Conservation (phyloP, 495 filamentous ascomycete genomes). For the Aspergillus campestris region DNA sequence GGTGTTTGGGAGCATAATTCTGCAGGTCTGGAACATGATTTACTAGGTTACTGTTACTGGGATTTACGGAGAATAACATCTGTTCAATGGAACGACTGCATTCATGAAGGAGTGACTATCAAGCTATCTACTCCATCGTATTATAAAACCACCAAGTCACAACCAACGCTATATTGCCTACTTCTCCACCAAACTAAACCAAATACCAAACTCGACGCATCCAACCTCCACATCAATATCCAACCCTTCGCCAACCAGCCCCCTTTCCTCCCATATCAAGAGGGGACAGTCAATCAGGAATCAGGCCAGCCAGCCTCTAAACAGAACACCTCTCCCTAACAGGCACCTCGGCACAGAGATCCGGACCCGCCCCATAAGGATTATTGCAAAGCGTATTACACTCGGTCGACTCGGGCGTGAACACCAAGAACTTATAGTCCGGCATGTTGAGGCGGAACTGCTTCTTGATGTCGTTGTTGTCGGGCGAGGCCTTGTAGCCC, state of each 20-base stretch:
- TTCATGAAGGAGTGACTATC: too few species aligned
- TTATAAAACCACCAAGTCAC: too few species aligned
- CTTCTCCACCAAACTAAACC: too few species aligned
- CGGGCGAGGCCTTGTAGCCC: conserved; percentile 52
- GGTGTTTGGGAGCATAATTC: conserved; percentile 8
- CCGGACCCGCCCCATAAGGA: conserved; percentile 17
- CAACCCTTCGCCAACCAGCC: not conserved
- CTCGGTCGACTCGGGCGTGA: conserved; percentile 28
- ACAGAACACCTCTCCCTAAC: conserved; percentile 22
- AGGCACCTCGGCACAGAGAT: conserved; percentile 33
- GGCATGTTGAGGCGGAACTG: conserved; percentile 35
- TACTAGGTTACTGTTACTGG: too few species aligned
- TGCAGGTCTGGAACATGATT: conserved; percentile 3
- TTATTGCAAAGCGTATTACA: conserved; percentile 35
- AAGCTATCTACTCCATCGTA: too few species aligned
- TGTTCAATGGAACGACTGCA: too few species aligned
- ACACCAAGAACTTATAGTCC: conserved; percentile 36
- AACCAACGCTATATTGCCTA: too few species aligned
- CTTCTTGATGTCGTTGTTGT: conserved; percentile 23
- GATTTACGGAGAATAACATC: too few species aligned
- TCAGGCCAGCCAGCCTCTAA: conserved; percentile 14
- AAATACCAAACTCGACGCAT: not conserved
- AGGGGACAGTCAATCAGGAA: too few species aligned
- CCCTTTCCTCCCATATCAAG: too few species aligned
- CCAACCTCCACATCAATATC: not conserved